Percentiles rank a stretch among this genome's conserved stretches.
These are phyloP conservation scores for Yamadazyma mexicana DNA, from an alignment of 1,139 yeast genomes.

Conservation along the genomic window DNA sequence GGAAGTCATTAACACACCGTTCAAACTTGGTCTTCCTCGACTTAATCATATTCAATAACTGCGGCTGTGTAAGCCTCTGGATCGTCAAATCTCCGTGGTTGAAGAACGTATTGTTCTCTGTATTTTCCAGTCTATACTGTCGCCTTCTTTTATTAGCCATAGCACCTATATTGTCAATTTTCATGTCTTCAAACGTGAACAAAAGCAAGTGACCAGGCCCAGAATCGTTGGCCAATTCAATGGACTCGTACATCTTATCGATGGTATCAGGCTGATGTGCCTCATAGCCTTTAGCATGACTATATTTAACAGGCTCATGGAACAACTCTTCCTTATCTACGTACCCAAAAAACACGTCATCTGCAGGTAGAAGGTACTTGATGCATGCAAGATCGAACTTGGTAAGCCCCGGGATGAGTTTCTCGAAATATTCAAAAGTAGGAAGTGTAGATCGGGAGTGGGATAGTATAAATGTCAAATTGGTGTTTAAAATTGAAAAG, in stretches of 20 bases:
- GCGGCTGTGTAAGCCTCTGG: slow-evolving; percentile 22
- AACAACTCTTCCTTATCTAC: slow-evolving; percentile 69
- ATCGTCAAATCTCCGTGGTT: slow-evolving; percentile 15
- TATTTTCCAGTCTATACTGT: slow-evolving; percentile 14
- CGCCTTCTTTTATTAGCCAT: slow-evolving; percentile 20
- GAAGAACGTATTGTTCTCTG: slow-evolving; percentile 12
- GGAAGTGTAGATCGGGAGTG: slow-evolving; percentile 47
- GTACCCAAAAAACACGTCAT: slow-evolving; percentile 64
- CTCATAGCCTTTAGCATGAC: slow-evolving; percentile 46
- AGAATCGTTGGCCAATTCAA: slow-evolving; percentile 21
- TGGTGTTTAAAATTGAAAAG: slow-evolving; percentile 40
- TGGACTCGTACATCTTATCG: slow-evolving; percentile 32
- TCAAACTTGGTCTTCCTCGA: slow-evolving; percentile 59
- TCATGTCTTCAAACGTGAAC: slow-evolving; percentile 78
- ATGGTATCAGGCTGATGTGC: slow-evolving; percentile 32
- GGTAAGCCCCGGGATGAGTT: slow-evolving; percentile 30
- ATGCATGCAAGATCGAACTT: slow-evolving; percentile 62
- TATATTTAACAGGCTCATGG: slow-evolving; percentile 30
- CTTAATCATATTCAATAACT: slow-evolving; percentile 57
- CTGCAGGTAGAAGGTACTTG: slow-evolving; percentile 63
- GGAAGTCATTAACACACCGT: slow-evolving; percentile 39
- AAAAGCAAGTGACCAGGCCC: slow-evolving; percentile 50
- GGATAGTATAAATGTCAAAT: slow-evolving; percentile 42
- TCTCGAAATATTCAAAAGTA: slow-evolving; percentile 33
- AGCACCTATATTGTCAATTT: slow-evolving; percentile 40